Percentiles rank a stretch among this genome's conserved stretches.
phyloP scores from a whole-genome alignment of 768 basidiomycete species.

The Phanerodontia chrysosporium region DNA sequence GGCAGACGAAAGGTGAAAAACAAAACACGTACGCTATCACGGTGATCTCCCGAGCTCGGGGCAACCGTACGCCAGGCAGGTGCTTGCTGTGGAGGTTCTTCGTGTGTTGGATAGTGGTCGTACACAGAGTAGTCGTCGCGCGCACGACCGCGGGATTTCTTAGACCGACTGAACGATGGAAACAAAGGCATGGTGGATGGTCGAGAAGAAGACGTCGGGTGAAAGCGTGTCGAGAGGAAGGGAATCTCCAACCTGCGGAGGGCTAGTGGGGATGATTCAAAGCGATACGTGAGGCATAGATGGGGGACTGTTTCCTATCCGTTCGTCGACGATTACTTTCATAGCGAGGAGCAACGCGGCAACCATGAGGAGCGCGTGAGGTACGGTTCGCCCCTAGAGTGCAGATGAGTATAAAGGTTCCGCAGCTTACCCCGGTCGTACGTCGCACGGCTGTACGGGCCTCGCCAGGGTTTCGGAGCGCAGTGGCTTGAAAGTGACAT shows the following conservation, averaged over 20 bases:
- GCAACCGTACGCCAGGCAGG: conserved; percentile 22
- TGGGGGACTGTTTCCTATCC: background rate
- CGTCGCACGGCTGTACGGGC: background rate
- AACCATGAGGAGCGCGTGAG: conserved; percentile 11
- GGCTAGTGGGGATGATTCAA: conserved; percentile 5
- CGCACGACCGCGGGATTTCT: background rate
- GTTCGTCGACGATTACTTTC: conserved; percentile 1
- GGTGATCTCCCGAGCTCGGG: conserved; percentile 10
- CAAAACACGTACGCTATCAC: background rate
- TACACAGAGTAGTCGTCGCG: background rate
- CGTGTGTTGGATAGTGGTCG: conserved; percentile 19
- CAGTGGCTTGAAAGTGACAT: background rate
- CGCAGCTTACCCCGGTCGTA: background rate
- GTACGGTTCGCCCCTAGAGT: conserved; percentile 1
- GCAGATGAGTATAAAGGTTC: background rate
- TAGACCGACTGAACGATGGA: conserved; percentile 18
- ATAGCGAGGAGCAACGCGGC: conserved; percentile 11
- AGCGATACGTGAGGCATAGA: conserved; percentile 7
- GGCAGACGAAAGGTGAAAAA: background rate
- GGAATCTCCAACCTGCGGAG: conserved; percentile 6
- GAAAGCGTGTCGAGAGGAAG: background rate
- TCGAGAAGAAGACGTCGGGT: background rate
- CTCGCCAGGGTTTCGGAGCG: background rate
- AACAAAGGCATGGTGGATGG: conserved; percentile 22
- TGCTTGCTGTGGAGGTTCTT: conserved; percentile 12